Evolutionary conservation across 2,329 filamentous ascomycete species (phyloP).

Genomic region (Periconia sp.): DNA sequence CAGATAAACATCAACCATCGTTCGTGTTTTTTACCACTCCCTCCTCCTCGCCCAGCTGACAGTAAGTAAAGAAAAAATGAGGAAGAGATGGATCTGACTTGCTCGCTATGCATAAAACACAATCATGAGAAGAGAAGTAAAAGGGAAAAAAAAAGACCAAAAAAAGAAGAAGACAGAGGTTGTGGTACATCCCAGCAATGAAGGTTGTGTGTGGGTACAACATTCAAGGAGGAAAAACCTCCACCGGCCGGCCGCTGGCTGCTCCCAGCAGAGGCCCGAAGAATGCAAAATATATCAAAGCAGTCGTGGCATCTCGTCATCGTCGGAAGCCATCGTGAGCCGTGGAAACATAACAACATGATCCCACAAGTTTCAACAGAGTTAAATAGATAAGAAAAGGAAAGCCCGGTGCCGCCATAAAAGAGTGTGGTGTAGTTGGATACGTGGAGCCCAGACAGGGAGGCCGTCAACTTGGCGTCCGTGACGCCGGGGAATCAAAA

Average conservation of each 20-base stretch:
- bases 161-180: neutral
- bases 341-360: slow-evolving; percentile 21
- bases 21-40: too few species aligned
- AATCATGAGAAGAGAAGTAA: slow-evolving; percentile 29
- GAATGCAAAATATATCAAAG: neutral
- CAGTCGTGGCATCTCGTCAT: slow-evolving; percentile 24
- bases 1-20: neutral
- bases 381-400: slow-evolving; percentile 9
- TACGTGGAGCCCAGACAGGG: slow-evolving; percentile 15
- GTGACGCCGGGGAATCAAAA: slow-evolving; percentile 43
- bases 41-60: neutral
- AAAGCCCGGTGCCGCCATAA: slow-evolving; percentile 25
- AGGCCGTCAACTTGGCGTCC: slow-evolving; percentile 38
- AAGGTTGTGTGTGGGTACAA: neutral
- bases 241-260: slow-evolving; percentile 6
- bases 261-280: neutral
- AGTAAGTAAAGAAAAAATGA: neutral
- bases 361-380: slow-evolving; percentile 14
- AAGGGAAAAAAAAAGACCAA: neutral
- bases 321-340: slow-evolving; percentile 30
- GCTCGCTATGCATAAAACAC: slow-evolving; percentile 44
- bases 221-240: neutral
- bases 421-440: slow-evolving; percentile 35
- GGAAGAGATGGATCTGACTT: slow-evolving; percentile 4
- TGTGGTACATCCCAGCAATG: slow-evolving; percentile 5